Evolutionary conservation across 2,329 filamentous ascomycete species (phyloP).

Genomic region (Ramularia endophylla): DNA sequence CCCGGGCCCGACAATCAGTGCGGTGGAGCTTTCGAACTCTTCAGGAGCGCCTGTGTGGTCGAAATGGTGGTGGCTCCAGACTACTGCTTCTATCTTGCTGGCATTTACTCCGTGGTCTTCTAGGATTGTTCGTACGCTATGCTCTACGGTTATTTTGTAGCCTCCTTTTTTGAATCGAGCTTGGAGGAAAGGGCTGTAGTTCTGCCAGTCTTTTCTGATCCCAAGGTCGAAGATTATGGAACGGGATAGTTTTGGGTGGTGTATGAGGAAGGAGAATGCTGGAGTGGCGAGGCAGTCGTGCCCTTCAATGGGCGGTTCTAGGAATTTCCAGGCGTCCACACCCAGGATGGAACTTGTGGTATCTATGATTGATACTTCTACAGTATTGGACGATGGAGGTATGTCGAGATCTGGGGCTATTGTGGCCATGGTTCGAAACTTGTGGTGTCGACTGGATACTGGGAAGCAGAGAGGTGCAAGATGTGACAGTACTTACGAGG

Average conservation of each 20-base stretch:
- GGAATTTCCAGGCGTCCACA: slow-evolving; percentile 21
- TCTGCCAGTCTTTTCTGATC: slow-evolving; percentile 35
- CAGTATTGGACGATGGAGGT: slow-evolving; percentile 24
- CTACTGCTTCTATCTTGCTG: slow-evolving; percentile 4
- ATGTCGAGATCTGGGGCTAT: slow-evolving; percentile 26
- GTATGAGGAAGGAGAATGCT: slow-evolving; percentile 43
- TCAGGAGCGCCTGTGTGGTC: slow-evolving; percentile 50
- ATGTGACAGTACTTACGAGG: too few species aligned
- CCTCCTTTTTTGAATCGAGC: slow-evolving; percentile 12
- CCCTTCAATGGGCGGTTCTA: slow-evolving; percentile 33
- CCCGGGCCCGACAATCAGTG: slow-evolving; percentile 48
- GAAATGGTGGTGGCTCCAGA: slow-evolving; percentile 36
- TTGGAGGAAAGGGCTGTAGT: slow-evolving; percentile 6
- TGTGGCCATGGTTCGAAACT: slow-evolving; percentile 9
- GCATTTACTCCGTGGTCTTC: slow-evolving; percentile 6
- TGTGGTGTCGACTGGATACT: too few species aligned
- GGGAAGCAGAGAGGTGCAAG: too few species aligned
- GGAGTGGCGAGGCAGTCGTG: slow-evolving; percentile 31
- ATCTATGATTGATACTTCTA: slow-evolving; percentile 29
- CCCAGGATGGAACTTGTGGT: slow-evolving; percentile 15
- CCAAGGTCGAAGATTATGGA: slow-evolving; percentile 40
- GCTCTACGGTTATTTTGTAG: slow-evolving; percentile 31
- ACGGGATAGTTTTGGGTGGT: slow-evolving; percentile 27
- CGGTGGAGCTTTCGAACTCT: slow-evolving; percentile 41
- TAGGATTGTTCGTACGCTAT: slow-evolving; percentile 20